Base-by-base conservation (phyloP, 345 rosid genomes). In the Cardamine resedifolia region DNA sequence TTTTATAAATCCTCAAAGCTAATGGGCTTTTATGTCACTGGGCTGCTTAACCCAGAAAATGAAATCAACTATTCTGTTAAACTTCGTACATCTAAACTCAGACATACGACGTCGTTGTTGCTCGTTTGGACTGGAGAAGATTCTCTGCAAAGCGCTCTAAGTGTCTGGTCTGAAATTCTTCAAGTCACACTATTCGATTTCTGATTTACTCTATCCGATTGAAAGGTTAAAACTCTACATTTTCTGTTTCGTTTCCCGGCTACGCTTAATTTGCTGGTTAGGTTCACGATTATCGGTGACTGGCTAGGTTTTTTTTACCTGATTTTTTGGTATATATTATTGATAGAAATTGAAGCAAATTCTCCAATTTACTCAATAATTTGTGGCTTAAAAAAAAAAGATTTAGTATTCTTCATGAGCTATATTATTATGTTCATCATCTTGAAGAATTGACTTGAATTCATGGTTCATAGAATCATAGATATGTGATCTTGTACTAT, bases 81-180 rank as follows among this genome's bases (percentile, higher is more conserved):
- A 62, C 61, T 27, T 31, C 33, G 26, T 24, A 59, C 10, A 33
- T 63, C 4, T 72, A 14, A 18, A 12, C 28, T 2, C 6, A 33
- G 28, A 2, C 2, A 31, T 31, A 57, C 41, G 61, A 57, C 24
- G 24, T 3, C 20, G 56, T 31, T 55, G 10, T 55, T 28, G 15
- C 12, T 8, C 52, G 14, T 48, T 0, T 27, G 47, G 55, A 20
- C 56, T 48, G 15, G 64, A 47, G 5, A 58, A 31, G 64, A 47
- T 38, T 31, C 62, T 50, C 34, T 11, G 7, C 48, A 52, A 53
- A 26, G 27, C 21, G 48, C 51, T 56, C 15, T 70, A 0, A 3
- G 31, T 56, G 58, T 44, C 65, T 19, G 74, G 70, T 75, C 41
- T 9, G 64, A 53, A 43, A 6, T 44, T 74, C 44, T 27, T 24